Conservation (phyloP, 495 filamentous ascomycete genomes). For the Talaromyces ruber region DNA sequence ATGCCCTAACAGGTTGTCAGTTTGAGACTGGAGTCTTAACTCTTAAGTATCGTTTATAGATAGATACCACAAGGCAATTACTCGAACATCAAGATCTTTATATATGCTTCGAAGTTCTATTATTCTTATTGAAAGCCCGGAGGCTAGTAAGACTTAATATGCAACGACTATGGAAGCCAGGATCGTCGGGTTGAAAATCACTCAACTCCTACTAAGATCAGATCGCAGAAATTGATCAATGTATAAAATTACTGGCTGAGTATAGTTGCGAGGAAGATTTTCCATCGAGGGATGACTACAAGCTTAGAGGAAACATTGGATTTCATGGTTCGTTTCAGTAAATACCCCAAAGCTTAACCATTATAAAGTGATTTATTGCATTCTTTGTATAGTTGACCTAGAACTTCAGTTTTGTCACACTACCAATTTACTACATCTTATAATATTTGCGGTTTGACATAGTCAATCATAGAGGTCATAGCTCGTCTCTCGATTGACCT, state of each 20-base stretch:
- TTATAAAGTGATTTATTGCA: too few species aligned
- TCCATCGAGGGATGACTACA: background rate
- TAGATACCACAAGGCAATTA: background rate
- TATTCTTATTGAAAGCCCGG: background rate
- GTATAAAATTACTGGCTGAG: too few species aligned
- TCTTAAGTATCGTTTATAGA: background rate
- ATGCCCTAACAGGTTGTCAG: background rate
- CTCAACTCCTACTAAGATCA: too few species aligned
- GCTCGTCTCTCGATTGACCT: too few species aligned
- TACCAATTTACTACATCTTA: background rate
- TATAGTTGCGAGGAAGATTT: too few species aligned
- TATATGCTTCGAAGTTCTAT: background rate
- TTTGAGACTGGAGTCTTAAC: background rate
- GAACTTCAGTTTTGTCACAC: background rate
- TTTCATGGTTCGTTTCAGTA: too few species aligned
- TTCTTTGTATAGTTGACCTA: background rate
- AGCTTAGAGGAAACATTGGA: background rate
- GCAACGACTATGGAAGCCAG: too few species aligned
- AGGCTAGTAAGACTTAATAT: too few species aligned
- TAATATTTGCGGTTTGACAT: background rate
- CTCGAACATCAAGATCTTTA: background rate
- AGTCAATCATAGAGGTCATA: background rate
- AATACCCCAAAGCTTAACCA: background rate
- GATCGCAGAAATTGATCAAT: too few species aligned
- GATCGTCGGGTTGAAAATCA: too few species aligned